Percentiles rank a stretch among this genome's conserved stretches.
phyloP scores from a whole-genome alignment of 2,329 filamentous ascomycete genomes.

The Aureobasidium sp. region DNA sequence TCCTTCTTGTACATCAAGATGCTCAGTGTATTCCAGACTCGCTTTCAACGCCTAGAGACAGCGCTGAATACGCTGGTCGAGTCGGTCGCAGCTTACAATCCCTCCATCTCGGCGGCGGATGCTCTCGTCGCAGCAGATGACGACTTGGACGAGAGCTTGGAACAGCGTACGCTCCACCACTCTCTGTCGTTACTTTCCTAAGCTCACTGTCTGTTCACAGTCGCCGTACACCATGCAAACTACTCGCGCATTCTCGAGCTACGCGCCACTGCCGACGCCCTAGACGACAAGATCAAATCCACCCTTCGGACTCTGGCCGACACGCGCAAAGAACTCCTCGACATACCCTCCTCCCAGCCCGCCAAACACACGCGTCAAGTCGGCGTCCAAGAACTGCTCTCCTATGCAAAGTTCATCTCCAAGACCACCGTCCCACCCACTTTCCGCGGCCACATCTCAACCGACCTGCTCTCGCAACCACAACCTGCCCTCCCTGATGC shows the following conservation, averaged over 20 bases:
- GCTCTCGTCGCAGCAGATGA: conserved; percentile 66
- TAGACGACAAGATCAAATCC: conserved; percentile 66
- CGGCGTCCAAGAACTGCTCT: conserved; percentile 65
- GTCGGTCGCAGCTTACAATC: conserved; percentile 76
- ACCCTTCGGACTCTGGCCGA: conserved; percentile 63
- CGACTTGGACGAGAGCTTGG: conserved; percentile 58
- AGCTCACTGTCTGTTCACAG: conserved; percentile 32
- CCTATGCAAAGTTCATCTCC: conserved; percentile 72
- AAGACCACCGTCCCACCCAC: conserved; percentile 70
- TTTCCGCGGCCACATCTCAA: conserved; percentile 24
- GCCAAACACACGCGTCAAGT: conserved; percentile 44
- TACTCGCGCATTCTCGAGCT: conserved; percentile 61
- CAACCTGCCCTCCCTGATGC: conserved; percentile 3
- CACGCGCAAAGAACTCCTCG: conserved; percentile 65
- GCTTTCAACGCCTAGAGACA: conserved; percentile 41
- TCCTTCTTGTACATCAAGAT: conserved; percentile 25
- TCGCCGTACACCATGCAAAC: conserved; percentile 70
- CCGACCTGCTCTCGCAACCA: background rate
- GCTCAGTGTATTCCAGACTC: conserved; percentile 36
- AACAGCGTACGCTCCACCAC: conserved; percentile 45
- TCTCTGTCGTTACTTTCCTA: background rate
- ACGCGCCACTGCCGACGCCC: conserved; percentile 55
- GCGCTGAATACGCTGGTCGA: conserved; percentile 63
- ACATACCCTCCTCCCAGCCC: conserved; percentile 39
- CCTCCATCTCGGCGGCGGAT: conserved; percentile 58